phyloP scores from a whole-genome alignment of 2,329 filamentous ascomycete species.

The Cladophialophora carrionii region DNA sequence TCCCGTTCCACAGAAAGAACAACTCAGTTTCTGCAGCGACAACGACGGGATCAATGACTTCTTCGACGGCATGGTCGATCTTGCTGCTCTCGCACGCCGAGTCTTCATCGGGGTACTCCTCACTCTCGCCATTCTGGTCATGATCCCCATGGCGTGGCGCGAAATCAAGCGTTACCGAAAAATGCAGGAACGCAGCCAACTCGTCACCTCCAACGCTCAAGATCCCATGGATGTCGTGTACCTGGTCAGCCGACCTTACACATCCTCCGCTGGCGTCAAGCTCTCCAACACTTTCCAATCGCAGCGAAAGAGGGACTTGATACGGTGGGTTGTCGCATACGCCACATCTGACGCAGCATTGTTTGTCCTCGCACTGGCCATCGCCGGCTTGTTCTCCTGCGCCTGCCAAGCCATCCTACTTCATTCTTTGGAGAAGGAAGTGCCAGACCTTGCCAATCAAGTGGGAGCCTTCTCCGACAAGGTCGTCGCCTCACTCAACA shows the following conservation, averaged over 20 bases:
- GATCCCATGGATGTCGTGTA: conserved; percentile 89
- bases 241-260: conserved; percentile 79
- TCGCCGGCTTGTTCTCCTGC: conserved; percentile 81
- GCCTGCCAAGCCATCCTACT: conserved; percentile 82
- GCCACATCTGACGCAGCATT: conserved; percentile 81
- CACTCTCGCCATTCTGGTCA: conserved; percentile 70
- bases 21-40: conserved; percentile 84
- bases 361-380: conserved; percentile 80
- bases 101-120: conserved; percentile 76
- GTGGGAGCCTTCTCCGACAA: conserved; percentile 79
- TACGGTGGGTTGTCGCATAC: conserved; percentile 84
- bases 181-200: conserved; percentile 69
- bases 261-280: conserved; percentile 72
- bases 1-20: conserved; percentile 79
- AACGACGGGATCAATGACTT: conserved; percentile 81
- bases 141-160: conserved; percentile 76
- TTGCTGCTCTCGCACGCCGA: conserved; percentile 70
- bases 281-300: conserved; percentile 58
- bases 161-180: conserved; percentile 77
- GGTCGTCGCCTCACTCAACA: conserved; percentile 72
- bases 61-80: conserved; percentile 71
- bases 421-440: conserved; percentile 70
- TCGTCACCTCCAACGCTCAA: conserved; percentile 67
- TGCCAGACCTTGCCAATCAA: conserved; percentile 72
- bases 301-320: conserved; percentile 68